Base-by-base conservation (phyloP, 2,329 filamentous ascomycete genomes). In the Elsinoe necatrix region DNA sequence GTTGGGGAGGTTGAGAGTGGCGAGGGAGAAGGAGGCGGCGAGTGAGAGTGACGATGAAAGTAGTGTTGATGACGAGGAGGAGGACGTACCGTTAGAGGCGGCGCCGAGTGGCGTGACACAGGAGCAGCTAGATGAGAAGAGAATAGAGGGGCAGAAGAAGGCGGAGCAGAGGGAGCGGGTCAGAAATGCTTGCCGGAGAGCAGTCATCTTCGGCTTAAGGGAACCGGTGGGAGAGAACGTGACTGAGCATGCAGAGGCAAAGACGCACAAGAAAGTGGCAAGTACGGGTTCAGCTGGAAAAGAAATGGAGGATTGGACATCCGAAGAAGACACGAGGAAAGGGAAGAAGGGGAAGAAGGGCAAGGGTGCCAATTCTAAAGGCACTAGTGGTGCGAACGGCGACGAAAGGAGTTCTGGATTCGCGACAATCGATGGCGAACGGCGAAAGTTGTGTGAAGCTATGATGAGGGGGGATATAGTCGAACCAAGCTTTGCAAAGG, bases 401-500 rank as follows among this genome's bases (percentile, higher is more conserved):
- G 48, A 14, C 25, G 31, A 52, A 9, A 39, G 39, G 42, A 31
- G 35, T 18, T 11, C 12, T 8, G 37, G 39, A 1, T 55, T 27
- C 8, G 52, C 23, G 3, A 43, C 23, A 11, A 27, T 52, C 16
- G 48, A 52, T 20, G 48, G 48, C 14, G 64, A 59, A 9, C 64
- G 51, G 56, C 61, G 57, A 59, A 72, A 73, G 57, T 75, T 78
- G 61, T 82, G 80, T 57, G 81, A 84, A 65, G 80, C 80, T 6
- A 69, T 83, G 1, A 82, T 83, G 79, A 72, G 75, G 39, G 79
- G 78, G 0, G 73, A 73, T 43, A 77, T 83, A 2, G 79, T 83
- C 0, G 81, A 84, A 64, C 75, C 79, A 2, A 80, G 77, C 57
- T 84, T 78, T 66, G 80, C 80, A 0, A 84, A 83, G 61, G 80